Evolutionary conservation across 2,329 filamentous ascomycete genomes (phyloP), one percentile per base, ranked within the genome.

Genomic region (Diaporthe ilicicola): DNA sequence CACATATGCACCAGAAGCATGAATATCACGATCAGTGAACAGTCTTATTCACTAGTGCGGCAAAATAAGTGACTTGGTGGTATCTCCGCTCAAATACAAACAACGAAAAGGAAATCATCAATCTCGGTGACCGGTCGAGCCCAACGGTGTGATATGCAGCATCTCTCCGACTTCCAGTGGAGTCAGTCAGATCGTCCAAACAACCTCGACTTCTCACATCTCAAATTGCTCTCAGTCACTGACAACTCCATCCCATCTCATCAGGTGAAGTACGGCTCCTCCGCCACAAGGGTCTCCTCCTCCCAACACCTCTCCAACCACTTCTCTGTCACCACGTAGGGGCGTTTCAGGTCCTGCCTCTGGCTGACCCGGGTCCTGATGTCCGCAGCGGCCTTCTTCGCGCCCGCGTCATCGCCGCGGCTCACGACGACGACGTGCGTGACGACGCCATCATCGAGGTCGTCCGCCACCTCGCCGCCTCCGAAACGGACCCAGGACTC

Each of bases 271-370:
- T 87, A 90, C 50, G 83, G 81, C 76, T 95, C 93, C 82, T 98
- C 95, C 74, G 97, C 94, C 56, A 98, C 79, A 72, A 93, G 77
- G 0, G 94, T 97, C 74, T 85, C 87, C 79, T 95, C 93, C 71
- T 84, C 85, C 94, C 95, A 97, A 76, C 93, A 93, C 66, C 92
- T 90, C 64, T 91, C 87, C 0, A 98, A 82, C 96, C 96, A 99
- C 17, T 84, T 84, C 12, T 86, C 79, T 0, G 83, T 87, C 2
- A 98, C 92, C 8, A 95, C 81, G 74, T 93, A 85, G 0, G 95
- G 93, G 44, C 94, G 81, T 55, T 59, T 68, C 24, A 73, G 51
- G 67, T 78, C 82, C 8, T 78, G 79, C 66, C 86, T 79, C 24
- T 75, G 76, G 71, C 87, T 86, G 22, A 89, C 81, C 61, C 78